Conservation (phyloP, 75 land plant species). For the Cunninghamia lanceolata region DNA sequence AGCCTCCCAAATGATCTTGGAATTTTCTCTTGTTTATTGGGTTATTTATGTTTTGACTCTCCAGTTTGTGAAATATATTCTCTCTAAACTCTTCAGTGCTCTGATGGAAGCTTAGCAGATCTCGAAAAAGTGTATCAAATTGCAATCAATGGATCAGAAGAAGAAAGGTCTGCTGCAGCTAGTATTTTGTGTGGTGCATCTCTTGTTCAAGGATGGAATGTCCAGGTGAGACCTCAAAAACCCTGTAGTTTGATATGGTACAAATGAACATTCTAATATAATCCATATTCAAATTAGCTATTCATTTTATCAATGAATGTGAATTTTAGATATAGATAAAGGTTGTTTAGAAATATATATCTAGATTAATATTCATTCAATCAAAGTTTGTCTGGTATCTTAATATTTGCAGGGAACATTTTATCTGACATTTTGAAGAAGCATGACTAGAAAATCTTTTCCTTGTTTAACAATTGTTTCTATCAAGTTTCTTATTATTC, state of each 20-base stretch:
- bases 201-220: slow-evolving; percentile 72
- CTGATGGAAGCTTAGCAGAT: slow-evolving; percentile 55
- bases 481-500: not conserved
- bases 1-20: not conserved
- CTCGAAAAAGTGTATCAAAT: slow-evolving; percentile 64
- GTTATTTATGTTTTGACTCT: not conserved
- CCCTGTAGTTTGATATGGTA: not conserved
- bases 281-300: not conserved
- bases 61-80: not conserved
- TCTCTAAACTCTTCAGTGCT: slow-evolving; percentile 9
- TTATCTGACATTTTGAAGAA: not conserved
- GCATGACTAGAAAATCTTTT: not conserved
- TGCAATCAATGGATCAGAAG: slow-evolving; percentile 67
- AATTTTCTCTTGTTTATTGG: not conserved
- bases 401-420: not conserved
- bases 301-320: not conserved
- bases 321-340: not conserved
- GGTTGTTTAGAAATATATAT: not conserved
- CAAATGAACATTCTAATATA: not conserved
- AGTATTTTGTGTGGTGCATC: slow-evolving; percentile 84
- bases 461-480: not conserved
- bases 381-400: not conserved
- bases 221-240: slow-evolving; percentile 51
- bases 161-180: slow-evolving; percentile 73
- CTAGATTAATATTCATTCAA: not conserved